Conservation (phyloP, 2,329 filamentous ascomycete species). For the Fusarium vanettenii region DNA sequence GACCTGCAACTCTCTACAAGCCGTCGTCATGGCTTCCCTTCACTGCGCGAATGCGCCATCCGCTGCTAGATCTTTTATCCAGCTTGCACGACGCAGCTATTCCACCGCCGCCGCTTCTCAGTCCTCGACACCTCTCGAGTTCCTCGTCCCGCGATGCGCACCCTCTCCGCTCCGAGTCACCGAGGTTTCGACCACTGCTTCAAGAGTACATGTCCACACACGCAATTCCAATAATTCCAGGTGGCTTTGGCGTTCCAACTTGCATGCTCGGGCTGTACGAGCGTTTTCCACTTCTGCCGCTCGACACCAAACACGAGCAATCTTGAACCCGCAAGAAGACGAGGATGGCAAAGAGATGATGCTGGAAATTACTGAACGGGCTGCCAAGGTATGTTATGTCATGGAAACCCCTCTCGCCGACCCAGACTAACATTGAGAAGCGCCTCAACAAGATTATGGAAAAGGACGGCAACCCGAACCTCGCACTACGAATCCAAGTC, state of each 20-base stretch:
- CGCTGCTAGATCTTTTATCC: constrained; percentile 54
- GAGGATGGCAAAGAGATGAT: constrained; percentile 87
- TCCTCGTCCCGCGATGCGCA: constrained; percentile 53
- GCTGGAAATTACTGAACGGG: constrained; percentile 85
- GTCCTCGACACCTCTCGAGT: constrained; percentile 49
- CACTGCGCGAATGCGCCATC: constrained; percentile 55
- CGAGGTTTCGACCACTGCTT: background rate
- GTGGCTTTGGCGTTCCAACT: constrained; percentile 2
- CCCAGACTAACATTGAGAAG: constrained; percentile 49
- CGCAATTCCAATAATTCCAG: background rate
- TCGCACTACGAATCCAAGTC: constrained; percentile 91
- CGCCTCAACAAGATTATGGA: constrained; percentile 82
- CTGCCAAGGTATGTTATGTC: constrained; percentile 76
- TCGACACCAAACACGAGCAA: constrained; percentile 58
- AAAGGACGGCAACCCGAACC: constrained; percentile 78
- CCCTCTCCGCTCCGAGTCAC: constrained; percentile 13
- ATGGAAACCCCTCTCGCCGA: background rate
- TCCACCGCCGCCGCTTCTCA: constrained; percentile 39
- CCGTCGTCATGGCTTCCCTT: constrained; percentile 47
- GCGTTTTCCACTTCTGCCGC: constrained; percentile 53
- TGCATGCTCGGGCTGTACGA: constrained; percentile 24
- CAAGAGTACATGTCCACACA: background rate
- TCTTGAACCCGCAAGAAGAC: constrained; percentile 80
- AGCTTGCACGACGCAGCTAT: constrained; percentile 53
- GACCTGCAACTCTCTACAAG: constrained; percentile 9